Conservation (phyloP, 345 rosid genomes). For the Eutrema heterophyllum region DNA sequence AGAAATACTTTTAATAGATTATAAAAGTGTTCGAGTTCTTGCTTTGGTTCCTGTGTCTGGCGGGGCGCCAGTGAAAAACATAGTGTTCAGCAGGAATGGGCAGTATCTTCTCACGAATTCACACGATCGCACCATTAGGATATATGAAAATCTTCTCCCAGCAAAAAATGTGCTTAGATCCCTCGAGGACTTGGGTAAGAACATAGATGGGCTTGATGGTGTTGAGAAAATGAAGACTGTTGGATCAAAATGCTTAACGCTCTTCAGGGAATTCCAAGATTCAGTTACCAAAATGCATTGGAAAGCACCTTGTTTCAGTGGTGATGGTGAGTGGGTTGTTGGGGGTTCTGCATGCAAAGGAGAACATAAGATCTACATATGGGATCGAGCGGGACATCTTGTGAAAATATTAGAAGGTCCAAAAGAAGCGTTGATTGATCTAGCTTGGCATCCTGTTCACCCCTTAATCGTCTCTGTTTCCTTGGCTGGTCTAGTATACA, state of each 20-base stretch:
- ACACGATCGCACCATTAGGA: conserved; percentile 84
- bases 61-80: conserved; percentile 75
- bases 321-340: conserved; percentile 98
- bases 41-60: conserved; percentile 68
- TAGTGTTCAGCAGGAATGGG: conserved; percentile 83
- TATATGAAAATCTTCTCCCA: conserved; percentile 90
- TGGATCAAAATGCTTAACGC: conserved; percentile 77
- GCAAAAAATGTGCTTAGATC: conserved; percentile 50
- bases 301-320: conserved; percentile 99
- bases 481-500: conserved; percentile 82
- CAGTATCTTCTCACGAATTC: conserved; percentile 94
- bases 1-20: conserved; percentile 84
- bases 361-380: conserved; percentile 97
- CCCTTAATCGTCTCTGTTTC: conserved; percentile 93
- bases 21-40: conserved; percentile 51
- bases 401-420: conserved; percentile 99
- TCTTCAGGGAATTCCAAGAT: conserved; percentile 94
- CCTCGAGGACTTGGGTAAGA: conserved; percentile 44
- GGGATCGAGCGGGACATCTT: conserved; percentile 97
- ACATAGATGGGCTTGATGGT: conserved; percentile 46
- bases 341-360: conserved; percentile 99
- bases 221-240: conserved; percentile 69
- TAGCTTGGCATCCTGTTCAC: conserved; percentile 99
- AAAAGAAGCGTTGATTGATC: conserved; percentile 91
- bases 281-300: conserved; percentile 93